Conservation (phyloP, 108 stramenopile species). For the Cylindrotheca closterium region DNA sequence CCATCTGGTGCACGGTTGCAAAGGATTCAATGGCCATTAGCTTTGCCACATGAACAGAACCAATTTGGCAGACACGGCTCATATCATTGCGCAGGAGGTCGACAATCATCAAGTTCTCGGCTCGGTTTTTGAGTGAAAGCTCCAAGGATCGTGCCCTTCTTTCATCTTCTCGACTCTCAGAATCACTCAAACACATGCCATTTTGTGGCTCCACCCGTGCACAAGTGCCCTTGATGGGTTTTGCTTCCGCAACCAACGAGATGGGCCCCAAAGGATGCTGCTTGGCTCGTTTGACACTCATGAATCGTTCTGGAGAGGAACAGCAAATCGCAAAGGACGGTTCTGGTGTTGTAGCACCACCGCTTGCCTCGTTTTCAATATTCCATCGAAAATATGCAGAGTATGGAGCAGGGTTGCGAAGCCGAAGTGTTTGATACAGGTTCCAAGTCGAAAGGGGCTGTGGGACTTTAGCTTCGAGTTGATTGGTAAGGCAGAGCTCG, state of each 20-base stretch:
- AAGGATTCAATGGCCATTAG: slow-evolving; percentile 94
- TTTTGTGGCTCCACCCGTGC: slow-evolving; percentile 41
- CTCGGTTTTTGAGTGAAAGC: slow-evolving; percentile 75
- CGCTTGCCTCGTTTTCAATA: neutral
- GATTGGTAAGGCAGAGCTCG: slow-evolving; percentile 92
- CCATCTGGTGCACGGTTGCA: slow-evolving; percentile 97
- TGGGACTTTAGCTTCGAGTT: slow-evolving; percentile 50
- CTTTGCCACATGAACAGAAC: slow-evolving; percentile 89
- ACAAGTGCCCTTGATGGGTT: slow-evolving; percentile 97
- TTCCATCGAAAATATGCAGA: slow-evolving; percentile 77
- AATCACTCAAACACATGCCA: slow-evolving; percentile 37
- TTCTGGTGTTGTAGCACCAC: neutral
- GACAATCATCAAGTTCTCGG: slow-evolving; percentile 98
- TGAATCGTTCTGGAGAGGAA: slow-evolving; percentile 93
- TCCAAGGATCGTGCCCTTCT: slow-evolving; percentile 50
- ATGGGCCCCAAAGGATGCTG: slow-evolving; percentile 7
- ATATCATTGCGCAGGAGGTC: slow-evolving; percentile 96
- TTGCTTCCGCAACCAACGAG: slow-evolving; percentile 79
- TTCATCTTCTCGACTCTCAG: slow-evolving; percentile 47
- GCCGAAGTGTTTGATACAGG: slow-evolving; percentile 73
- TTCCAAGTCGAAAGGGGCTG: slow-evolving; percentile 42
- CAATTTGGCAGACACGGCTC: slow-evolving; percentile 85
- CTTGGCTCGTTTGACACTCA: slow-evolving; percentile 56
- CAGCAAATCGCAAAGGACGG: slow-evolving; percentile 82
- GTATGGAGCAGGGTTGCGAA: slow-evolving; percentile 91